Base-by-base conservation (phyloP, 495 filamentous ascomycete species). In the Hypoxylon perforatum region DNA sequence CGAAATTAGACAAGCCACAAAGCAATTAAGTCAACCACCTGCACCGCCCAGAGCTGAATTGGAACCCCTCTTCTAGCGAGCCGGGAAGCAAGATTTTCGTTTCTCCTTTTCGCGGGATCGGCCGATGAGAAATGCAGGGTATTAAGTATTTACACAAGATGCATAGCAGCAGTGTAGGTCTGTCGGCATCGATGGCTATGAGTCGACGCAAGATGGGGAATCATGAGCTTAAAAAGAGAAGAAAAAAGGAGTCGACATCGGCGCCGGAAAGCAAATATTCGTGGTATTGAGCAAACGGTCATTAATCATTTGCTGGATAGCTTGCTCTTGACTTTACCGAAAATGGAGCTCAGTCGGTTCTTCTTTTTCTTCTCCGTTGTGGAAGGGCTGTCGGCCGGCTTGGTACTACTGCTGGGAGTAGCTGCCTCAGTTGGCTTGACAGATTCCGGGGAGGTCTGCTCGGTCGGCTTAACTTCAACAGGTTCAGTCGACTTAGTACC, bases 251-350 rank as follows among this genome's bases (percentile, higher is more conserved):
- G 48, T 57, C 8, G 62, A 46, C 60, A 52, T 46, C 1, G 53
- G 39, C 52, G 36, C 58, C 48, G 25, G 75, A 66, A 65, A 45
- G 9, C 12, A 57, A 70, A 67, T 36, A 70, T 44, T 39, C 47
- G 56, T 69, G 59, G 49, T 45, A 56, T 61, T 45, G 25, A 61
- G 44, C 38, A 53, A 55, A 44, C 51, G 22, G 57, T 12, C 17
- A 46, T 52, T 36, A 18, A 58, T 60, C 60, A 67, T 62, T 70
- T 74, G 53, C 75, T 60, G 41, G 72, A 62, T 25, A 88, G 69
- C 77, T 82, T 88, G 51, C 81, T 80, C 81, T 86, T 88, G 45
- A 90, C 52, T 73, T 82, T 85, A 65, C 78, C 81, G 56, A 89
- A 83, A 60, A 90, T 77, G 63, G 81, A 78, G 52, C 75, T 82